These are phyloP conservation scores for Pseudopediastrum boryanum DNA, from an alignment of 139 green algal species.

Conservation along the genomic window DNA sequence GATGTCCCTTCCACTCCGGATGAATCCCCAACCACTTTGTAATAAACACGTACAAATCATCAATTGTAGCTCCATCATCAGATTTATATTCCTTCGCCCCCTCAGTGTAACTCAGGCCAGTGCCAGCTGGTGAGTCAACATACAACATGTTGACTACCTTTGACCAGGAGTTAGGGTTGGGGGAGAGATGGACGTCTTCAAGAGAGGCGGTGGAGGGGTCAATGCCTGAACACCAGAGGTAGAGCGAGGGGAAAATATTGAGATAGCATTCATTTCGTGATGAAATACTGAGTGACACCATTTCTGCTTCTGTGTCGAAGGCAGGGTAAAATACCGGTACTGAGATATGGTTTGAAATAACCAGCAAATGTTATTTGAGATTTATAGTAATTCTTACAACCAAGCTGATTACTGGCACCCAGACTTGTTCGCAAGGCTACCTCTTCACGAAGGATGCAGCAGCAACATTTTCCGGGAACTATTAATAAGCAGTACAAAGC, in stretches of 20 bases:
- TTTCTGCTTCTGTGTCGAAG: background rate
- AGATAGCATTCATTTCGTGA: background rate
- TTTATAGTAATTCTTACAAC: too few relatives aligned
- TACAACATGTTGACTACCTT: conserved; percentile 56
- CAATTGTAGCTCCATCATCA: conserved; percentile 45
- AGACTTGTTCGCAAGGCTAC: too few relatives aligned
- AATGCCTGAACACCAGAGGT: too few relatives aligned
- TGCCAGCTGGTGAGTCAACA: conserved; percentile 59
- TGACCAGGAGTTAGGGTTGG: conserved; percentile 63
- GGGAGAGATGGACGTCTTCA: conserved; percentile 24
- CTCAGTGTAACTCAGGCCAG: conserved; percentile 50
- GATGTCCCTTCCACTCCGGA: conserved; percentile 28
- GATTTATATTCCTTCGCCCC: conserved; percentile 40
- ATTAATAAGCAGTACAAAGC: too few relatives aligned
- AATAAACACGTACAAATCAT: conserved; percentile 51
- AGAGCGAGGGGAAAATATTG: too few relatives aligned
- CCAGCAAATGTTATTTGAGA: too few relatives aligned
- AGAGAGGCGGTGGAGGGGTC: background rate
- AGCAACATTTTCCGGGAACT: too few relatives aligned
- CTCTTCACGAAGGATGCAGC: too few relatives aligned
- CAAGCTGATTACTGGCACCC: too few relatives aligned
- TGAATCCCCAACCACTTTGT: conserved; percentile 19
- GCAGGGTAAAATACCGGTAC: too few relatives aligned
- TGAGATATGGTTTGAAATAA: too few relatives aligned
- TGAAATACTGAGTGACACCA: background rate